Percentiles rank a stretch among this genome's conserved stretches.
These are phyloP conservation scores for Leishmania aethiopica DNA, from an alignment of 208 protist species.

Conservation along the genomic window DNA sequence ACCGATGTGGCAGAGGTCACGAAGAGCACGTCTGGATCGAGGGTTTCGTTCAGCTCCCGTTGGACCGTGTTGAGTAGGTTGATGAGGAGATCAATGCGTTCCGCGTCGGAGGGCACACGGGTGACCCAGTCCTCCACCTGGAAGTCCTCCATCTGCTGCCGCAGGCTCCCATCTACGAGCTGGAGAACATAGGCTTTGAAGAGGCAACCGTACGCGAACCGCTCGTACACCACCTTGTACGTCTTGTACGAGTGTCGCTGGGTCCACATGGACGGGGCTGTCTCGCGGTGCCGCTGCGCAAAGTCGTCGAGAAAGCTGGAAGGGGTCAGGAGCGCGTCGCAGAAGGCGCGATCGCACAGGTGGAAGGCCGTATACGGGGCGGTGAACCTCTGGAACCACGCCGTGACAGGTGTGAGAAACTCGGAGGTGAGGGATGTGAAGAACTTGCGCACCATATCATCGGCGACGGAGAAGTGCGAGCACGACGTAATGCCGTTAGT, in stretches of 20 bases:
- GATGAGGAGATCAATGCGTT: conserved; percentile 78
- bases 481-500: conserved; percentile 32
- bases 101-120: conserved; percentile 52
- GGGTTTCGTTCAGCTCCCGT: conserved; percentile 49
- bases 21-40: conserved; percentile 83
- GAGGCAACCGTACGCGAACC: conserved; percentile 70
- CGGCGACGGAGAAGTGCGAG: conserved; percentile 72
- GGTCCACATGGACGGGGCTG: conserved; percentile 63
- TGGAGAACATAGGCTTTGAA: conserved; percentile 65
- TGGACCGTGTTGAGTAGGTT: conserved; percentile 64
- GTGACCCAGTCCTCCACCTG: conserved; percentile 59
- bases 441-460: conserved; percentile 85
- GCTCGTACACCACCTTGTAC: conserved; percentile 81
- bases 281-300: conserved; percentile 46
- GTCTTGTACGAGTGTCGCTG: conserved; percentile 65
- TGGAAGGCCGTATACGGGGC: conserved; percentile 54
- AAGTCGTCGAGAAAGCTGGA: conserved; percentile 79
- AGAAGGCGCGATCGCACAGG: conserved; percentile 56
- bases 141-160: conserved; percentile 50
- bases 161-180: conserved; percentile 59
- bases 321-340: conserved; percentile 40
- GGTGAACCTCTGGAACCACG: conserved; percentile 63
- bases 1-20: conserved; percentile 68
- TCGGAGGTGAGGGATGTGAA: conserved; percentile 85
- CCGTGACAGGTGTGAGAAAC: conserved; percentile 76